Conservation (phyloP, 495 filamentous ascomycete species). For the Xylaria flabelliformis region DNA sequence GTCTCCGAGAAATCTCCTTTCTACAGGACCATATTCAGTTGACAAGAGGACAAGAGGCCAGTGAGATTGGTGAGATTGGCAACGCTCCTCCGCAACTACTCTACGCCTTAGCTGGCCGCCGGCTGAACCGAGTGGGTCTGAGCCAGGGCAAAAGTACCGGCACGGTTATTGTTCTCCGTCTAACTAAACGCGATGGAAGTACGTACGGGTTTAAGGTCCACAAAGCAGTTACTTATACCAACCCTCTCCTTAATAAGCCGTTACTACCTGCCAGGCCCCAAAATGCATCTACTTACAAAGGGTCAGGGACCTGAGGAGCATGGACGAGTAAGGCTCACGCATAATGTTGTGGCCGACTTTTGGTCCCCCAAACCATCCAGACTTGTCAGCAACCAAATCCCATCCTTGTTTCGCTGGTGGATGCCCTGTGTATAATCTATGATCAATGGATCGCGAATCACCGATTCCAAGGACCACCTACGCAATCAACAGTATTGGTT, state of each 20-base stretch:
- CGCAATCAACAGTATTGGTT: not conserved
- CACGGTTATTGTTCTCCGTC: conserved; percentile 1
- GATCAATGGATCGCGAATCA: conserved; percentile 3
- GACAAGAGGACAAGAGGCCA: not conserved
- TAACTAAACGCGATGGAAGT: not conserved
- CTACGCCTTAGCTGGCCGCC: not conserved
- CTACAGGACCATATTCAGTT: conserved; percentile 1
- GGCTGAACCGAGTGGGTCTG: not conserved
- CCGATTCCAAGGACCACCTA: not conserved
- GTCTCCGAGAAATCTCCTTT: conserved; percentile 26
- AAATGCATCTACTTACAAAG: not conserved
- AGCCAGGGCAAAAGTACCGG: conserved; percentile 2
- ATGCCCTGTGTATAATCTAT: too few species aligned
- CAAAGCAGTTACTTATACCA: not conserved
- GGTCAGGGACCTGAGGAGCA: not conserved
- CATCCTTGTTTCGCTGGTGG: too few species aligned
- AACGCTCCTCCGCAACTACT: not conserved
- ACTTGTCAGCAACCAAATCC: not conserved
- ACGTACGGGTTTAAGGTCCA: not conserved
- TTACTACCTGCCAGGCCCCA: not conserved
- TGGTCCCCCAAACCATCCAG: not conserved
- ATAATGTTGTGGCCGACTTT: not conserved
- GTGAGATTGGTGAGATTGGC: conserved; percentile 11
- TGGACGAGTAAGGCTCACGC: not conserved
- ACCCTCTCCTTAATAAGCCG: not conserved